Evolutionary conservation across 2,329 filamentous ascomycete genomes (phyloP).

Genomic region (Fusarium continuum): DNA sequence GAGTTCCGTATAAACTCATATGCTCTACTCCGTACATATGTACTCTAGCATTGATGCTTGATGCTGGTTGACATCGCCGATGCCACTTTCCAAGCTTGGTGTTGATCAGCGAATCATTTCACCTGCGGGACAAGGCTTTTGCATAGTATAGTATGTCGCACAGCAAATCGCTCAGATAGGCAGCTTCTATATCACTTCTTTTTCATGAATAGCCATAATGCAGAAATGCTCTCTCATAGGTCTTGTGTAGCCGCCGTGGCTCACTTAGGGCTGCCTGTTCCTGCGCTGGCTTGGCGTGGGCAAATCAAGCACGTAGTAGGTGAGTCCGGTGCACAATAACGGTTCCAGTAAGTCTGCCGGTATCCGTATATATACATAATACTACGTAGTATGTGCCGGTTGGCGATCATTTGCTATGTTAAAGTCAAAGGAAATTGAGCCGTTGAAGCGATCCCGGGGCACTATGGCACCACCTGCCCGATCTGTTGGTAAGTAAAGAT

Average conservation of each 20-base stretch:
- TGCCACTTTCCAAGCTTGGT: neutral
- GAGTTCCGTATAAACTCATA: slow-evolving; percentile 17
- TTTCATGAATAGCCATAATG: neutral
- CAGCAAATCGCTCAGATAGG: neutral
- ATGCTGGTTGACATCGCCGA: slow-evolving; percentile 2
- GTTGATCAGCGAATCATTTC: slow-evolving; percentile 6
- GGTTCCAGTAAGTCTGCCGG: slow-evolving; percentile 7
- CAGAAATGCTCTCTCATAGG: neutral
- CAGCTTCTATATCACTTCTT: neutral
- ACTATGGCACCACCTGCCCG: slow-evolving; percentile 27
- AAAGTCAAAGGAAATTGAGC: slow-evolving; percentile 23
- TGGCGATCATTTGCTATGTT: slow-evolving; percentile 13
- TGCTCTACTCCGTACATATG: neutral
- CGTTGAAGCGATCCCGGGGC: slow-evolving; percentile 24
- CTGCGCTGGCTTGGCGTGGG: slow-evolving; percentile 14
- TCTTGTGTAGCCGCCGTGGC: slow-evolving; percentile 26
- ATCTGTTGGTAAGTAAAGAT: slow-evolving; percentile 1
- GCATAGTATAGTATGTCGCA: neutral
- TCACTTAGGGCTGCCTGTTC: slow-evolving; percentile 38
- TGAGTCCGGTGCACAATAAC: slow-evolving; percentile 22
- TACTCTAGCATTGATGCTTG: neutral
- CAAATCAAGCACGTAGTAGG: slow-evolving; percentile 38
- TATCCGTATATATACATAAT: neutral
- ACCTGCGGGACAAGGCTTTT: neutral
- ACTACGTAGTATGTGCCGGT: slow-evolving; percentile 19